Evolutionary conservation across 371 early-diverging fungal species (phyloP).

Genomic region (Chytridium lagenaria): DNA sequence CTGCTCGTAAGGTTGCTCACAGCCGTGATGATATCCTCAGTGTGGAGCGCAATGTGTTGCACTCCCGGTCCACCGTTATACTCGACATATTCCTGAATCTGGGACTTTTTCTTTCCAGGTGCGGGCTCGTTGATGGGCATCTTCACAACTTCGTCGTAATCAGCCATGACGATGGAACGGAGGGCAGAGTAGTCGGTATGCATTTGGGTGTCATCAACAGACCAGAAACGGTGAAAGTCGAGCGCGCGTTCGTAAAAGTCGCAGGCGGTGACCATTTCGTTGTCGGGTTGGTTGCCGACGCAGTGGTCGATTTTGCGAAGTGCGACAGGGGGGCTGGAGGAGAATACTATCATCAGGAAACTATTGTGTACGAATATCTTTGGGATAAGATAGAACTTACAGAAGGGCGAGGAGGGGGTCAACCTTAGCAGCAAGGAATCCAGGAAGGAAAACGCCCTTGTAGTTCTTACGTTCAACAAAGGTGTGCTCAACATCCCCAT

Average conservation of each 20-base stretch:
- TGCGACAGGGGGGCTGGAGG: conserved; percentile 61
- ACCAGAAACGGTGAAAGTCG: conserved; percentile 98
- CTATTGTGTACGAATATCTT: too few relatives aligned
- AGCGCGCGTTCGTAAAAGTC: conserved; percentile 83
- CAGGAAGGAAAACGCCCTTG: conserved; percentile 88
- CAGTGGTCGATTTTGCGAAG: conserved; percentile 88
- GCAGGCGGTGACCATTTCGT: conserved; percentile 85
- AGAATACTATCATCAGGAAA: too few relatives aligned
- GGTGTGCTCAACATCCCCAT: conserved; percentile 94
- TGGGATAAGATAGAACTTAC: conserved; percentile 37
- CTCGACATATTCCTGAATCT: conserved; percentile 97
- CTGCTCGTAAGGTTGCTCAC: conserved; percentile 81
- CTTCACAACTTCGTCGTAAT: conserved; percentile 89
- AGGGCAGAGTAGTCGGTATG: conserved; percentile 94
- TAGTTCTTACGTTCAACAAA: conserved; percentile 87
- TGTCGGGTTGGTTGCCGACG: conserved; percentile 94
- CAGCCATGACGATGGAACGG: conserved; percentile 96
- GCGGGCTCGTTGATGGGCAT: conserved; percentile 99
- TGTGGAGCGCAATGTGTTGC: conserved; percentile 96
- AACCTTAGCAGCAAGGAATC: conserved; percentile 62
- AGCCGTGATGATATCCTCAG: conserved; percentile 82
- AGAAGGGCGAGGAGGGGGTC: conserved; percentile 76
- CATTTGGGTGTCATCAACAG: conserved; percentile 96
- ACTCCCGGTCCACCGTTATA: conserved; percentile 90
- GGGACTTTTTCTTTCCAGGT: conserved; percentile 89